These are phyloP conservation scores for Iris pallida DNA, from an alignment of 116 monocot species.

Conservation along the genomic window DNA sequence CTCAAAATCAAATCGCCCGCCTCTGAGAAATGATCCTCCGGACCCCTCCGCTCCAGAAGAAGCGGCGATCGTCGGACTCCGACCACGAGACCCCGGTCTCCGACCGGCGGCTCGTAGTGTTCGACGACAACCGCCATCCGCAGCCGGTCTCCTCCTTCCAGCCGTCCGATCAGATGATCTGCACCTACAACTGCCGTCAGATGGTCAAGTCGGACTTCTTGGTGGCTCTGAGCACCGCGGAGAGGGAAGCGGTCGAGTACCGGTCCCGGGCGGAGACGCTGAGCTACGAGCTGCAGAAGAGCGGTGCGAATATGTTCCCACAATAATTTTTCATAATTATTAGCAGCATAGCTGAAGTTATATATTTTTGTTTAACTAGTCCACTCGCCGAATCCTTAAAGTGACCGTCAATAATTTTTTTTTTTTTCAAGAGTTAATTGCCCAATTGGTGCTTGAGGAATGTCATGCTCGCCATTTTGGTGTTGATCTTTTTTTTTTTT, in stretches of 20 bases:
- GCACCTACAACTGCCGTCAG: conserved; percentile 95
- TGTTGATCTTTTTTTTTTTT: neutral
- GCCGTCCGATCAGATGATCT: conserved; percentile 50
- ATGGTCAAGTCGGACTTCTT: conserved; percentile 96
- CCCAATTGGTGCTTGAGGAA: no score
- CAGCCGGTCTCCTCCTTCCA: conserved; percentile 19
- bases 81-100: conserved; percentile 42
- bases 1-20: neutral
- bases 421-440: no score
- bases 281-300: conserved; percentile 31
- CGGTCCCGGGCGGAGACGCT: conserved; percentile 45
- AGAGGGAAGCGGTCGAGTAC: conserved; percentile 66
- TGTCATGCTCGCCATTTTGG: no score
- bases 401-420: no score
- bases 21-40: conserved; percentile 56
- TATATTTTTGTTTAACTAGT: neutral
- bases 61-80: conserved; percentile 35
- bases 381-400: no score
- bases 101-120: conserved; percentile 74
- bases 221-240: conserved; percentile 55
- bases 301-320: conserved; percentile 22
- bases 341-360: neutral
- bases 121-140: conserved; percentile 18
- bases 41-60: conserved; percentile 58
- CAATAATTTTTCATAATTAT: neutral